phyloP scores from a whole-genome alignment of 345 rosid genomes.

The Heritiera fomes region DNA sequence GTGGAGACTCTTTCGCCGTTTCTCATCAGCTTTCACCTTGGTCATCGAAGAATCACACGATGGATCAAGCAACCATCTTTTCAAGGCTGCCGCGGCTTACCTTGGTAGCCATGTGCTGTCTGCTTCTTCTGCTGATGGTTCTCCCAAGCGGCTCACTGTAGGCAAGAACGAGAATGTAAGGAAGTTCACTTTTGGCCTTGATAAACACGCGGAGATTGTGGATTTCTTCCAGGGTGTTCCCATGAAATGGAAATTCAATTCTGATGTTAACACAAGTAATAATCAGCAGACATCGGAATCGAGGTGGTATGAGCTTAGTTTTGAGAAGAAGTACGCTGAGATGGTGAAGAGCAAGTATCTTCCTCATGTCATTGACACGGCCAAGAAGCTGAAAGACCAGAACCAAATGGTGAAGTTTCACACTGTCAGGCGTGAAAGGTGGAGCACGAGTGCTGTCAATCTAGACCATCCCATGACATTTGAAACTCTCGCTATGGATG shows the following conservation, averaged over 20 bases:
- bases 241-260: slow-evolving; percentile 36
- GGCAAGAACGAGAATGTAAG: slow-evolving; percentile 39
- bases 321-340: slow-evolving; percentile 27
- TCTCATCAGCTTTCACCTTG: slow-evolving; percentile 32
- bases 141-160: slow-evolving; percentile 32
- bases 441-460: slow-evolving; percentile 29
- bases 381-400: slow-evolving; percentile 34
- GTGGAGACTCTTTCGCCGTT: slow-evolving; percentile 28
- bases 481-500: slow-evolving; percentile 44
- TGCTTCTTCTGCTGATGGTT: slow-evolving; percentile 1
- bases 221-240: slow-evolving; percentile 33
- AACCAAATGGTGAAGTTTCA: slow-evolving; percentile 33
- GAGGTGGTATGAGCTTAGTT: slow-evolving; percentile 43
- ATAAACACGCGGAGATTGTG: slow-evolving; percentile 32
- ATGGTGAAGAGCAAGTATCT: slow-evolving; percentile 37
- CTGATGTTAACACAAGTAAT: slow-evolving; percentile 20
- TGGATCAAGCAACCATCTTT: slow-evolving; percentile 39
- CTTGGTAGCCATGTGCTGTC: slow-evolving; percentile 32
- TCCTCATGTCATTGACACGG: slow-evolving; percentile 35
- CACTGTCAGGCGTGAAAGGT: slow-evolving; percentile 33
- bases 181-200: slow-evolving; percentile 33
- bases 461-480: slow-evolving; percentile 49
- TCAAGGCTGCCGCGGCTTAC: slow-evolving; percentile 28
- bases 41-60: slow-evolving; percentile 40
- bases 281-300: slow-evolving; percentile 19